phyloP scores from a whole-genome alignment of 2,329 filamentous ascomycete species.

The Ilyonectria mors-panacis region DNA sequence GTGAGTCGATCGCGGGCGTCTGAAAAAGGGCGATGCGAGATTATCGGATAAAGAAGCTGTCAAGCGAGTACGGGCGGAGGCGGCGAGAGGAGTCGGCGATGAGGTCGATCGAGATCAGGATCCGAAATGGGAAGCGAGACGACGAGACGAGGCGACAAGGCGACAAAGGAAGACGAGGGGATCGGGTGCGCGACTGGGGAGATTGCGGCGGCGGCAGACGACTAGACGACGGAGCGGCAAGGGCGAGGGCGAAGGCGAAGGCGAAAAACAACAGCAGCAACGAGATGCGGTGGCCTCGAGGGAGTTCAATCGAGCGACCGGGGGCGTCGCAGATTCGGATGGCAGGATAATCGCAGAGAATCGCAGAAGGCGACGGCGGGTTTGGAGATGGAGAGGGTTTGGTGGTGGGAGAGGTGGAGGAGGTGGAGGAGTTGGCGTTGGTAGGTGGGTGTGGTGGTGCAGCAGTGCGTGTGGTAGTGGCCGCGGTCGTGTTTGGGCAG shows the following conservation, averaged over 20 bases:
- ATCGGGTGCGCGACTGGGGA: constrained; percentile 33
- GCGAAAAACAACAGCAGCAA: not conserved
- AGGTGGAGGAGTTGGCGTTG: constrained; percentile 21
- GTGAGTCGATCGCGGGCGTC: constrained; percentile 17
- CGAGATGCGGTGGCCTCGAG: constrained; percentile 4
- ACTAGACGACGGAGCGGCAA: constrained; percentile 32
- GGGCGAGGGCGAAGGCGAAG: constrained; percentile 28
- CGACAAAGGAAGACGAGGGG: constrained; percentile 2
- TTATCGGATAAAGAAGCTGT: constrained; percentile 14
- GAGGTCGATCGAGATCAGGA: constrained; percentile 29
- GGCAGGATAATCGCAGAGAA: constrained; percentile 1
- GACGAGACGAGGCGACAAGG: constrained; percentile 8
- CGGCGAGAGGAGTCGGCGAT: constrained; percentile 15
- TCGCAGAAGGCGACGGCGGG: constrained; percentile 9
- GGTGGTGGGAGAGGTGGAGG: constrained; percentile 14
- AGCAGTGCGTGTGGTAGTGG: constrained; percentile 7
- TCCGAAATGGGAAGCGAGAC: constrained; percentile 20
- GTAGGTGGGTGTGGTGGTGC: constrained; percentile 2
- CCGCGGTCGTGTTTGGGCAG: constrained; percentile 34
- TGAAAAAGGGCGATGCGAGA: constrained; percentile 20
- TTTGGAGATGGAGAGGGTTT: constrained; percentile 13
- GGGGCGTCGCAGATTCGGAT: constrained; percentile 27
- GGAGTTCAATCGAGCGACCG: constrained; percentile 37
- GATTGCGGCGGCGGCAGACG: constrained; percentile 26
- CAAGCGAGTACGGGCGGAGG: constrained; percentile 18